phyloP scores from a whole-genome alignment of 1,139 yeast species.

The Sugiyamaella neomexicana region DNA sequence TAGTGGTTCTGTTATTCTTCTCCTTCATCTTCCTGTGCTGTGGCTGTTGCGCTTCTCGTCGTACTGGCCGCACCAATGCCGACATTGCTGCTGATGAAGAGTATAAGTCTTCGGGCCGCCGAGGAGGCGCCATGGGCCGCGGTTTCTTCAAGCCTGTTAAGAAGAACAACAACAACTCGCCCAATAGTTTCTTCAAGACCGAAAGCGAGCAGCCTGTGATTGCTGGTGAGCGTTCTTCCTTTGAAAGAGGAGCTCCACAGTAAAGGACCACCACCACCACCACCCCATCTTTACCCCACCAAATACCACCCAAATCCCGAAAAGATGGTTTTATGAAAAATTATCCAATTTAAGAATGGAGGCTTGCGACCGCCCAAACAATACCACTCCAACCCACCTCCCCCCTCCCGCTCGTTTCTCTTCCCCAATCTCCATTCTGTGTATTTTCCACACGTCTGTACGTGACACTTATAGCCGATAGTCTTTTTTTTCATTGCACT shows the following conservation, averaged over 20 bases:
- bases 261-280: too few species aligned
- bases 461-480: constrained; percentile 3
- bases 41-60: constrained; percentile 32
- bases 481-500: neutral
- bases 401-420: neutral
- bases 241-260: constrained; percentile 26
- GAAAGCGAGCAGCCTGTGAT: constrained; percentile 31
- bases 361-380: neutral
- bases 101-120: constrained; percentile 2
- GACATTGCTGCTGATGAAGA: constrained; percentile 11
- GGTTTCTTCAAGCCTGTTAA: constrained; percentile 20
- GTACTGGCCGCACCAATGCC: constrained; percentile 20
- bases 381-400: constrained; percentile 7
- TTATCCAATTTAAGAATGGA: constrained; percentile 9
- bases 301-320: neutral
- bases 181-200: constrained; percentile 23
- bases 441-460: constrained; percentile 3
- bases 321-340: neutral
- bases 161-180: constrained; percentile 11
- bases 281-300: neutral
- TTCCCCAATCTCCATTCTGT: constrained; percentile 5
- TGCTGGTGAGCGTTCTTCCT: constrained; percentile 26
- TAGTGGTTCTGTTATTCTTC: constrained; percentile 50
- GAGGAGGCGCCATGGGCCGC: constrained; percentile 8
- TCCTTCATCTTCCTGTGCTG: constrained; percentile 38